Conservation (phyloP, 192 early-diverging fungal genomes). For the Linnemannia hyalina region DNA sequence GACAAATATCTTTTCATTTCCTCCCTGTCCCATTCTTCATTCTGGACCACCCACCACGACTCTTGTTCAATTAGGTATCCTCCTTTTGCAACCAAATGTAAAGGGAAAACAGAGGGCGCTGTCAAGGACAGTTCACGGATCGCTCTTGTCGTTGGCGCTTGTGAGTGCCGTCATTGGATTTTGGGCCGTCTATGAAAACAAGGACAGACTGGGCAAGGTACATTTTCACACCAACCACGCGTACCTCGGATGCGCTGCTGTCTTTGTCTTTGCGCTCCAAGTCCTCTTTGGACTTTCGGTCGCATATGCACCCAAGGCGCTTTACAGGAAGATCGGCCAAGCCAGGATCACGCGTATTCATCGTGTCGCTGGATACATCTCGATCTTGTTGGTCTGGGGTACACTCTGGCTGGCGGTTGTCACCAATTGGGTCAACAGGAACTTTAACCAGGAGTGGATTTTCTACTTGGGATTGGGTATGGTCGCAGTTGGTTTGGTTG, state of each 20-base stretch:
- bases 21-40: background rate
- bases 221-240: conserved; percentile 52
- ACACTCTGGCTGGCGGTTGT: conserved; percentile 36
- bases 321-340: conserved; percentile 28
- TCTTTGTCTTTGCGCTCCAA: conserved; percentile 37
- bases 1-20: background rate
- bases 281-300: conserved; percentile 36
- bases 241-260: conserved; percentile 20
- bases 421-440: conserved; percentile 48
- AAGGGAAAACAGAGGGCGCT: conserved; percentile 11
- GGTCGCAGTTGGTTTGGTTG: conserved; percentile 37
- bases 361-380: conserved; percentile 39
- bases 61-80: conserved; percentile 20
- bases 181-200: conserved; percentile 38
- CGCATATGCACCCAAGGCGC: conserved; percentile 30
- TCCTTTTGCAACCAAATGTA: conserved; percentile 39
- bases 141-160: conserved; percentile 29
- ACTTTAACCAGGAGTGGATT: conserved; percentile 45
- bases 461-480: conserved; percentile 41
- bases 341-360: conserved; percentile 37
- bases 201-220: conserved; percentile 24
- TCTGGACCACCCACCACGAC: background rate
- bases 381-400: conserved; percentile 35
- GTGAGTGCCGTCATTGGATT: conserved; percentile 33
- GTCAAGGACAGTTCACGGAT: conserved; percentile 27